Conservation (phyloP, 305 asterid species). For the Petunia hybrid region DNA sequence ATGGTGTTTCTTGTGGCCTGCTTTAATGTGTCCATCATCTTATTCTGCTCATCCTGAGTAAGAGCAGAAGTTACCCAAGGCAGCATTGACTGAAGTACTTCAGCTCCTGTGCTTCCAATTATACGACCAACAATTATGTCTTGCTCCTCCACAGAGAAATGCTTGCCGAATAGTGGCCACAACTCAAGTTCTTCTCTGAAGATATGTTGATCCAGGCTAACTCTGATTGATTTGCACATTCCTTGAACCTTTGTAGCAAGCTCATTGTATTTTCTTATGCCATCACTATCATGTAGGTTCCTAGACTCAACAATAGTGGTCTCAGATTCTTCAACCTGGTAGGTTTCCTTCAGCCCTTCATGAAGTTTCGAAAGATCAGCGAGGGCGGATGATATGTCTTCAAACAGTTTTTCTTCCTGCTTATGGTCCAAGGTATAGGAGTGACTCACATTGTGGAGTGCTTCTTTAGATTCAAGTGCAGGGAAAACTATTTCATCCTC, state of each 20-base stretch:
- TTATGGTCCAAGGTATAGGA: slow-evolving; percentile 60
- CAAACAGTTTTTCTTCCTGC: slow-evolving; percentile 58
- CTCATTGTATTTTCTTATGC: slow-evolving; percentile 47
- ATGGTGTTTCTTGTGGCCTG: slow-evolving; percentile 60
- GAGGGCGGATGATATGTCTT: slow-evolving; percentile 48
- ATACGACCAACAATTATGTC: slow-evolving; percentile 60
- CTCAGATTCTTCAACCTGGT: slow-evolving; percentile 31
- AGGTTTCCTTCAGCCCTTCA: slow-evolving; percentile 36
- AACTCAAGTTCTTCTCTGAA: slow-evolving; percentile 59
- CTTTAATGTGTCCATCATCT: slow-evolving; percentile 59
- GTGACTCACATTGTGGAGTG: slow-evolving; percentile 59
- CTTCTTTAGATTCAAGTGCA: slow-evolving; percentile 59
- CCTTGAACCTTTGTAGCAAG: slow-evolving; percentile 61
- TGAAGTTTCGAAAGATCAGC: slow-evolving; percentile 49
- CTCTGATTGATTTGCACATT: slow-evolving; percentile 59
- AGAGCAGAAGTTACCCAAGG: slow-evolving; percentile 69
- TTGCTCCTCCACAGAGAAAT: slow-evolving; percentile 60
- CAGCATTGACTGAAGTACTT: slow-evolving; percentile 60
- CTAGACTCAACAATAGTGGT: slow-evolving; percentile 26
- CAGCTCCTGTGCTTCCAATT: slow-evolving; percentile 64
- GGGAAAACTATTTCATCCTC: slow-evolving; percentile 64
- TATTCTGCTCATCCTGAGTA: slow-evolving; percentile 58
- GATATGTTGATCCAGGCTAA: slow-evolving; percentile 59
- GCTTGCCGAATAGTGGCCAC: slow-evolving; percentile 56
- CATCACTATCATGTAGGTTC: slow-evolving; percentile 21